phyloP scores from a whole-genome alignment of 805 yeast genomes.

The Kluyveromyces wickerhamii region DNA sequence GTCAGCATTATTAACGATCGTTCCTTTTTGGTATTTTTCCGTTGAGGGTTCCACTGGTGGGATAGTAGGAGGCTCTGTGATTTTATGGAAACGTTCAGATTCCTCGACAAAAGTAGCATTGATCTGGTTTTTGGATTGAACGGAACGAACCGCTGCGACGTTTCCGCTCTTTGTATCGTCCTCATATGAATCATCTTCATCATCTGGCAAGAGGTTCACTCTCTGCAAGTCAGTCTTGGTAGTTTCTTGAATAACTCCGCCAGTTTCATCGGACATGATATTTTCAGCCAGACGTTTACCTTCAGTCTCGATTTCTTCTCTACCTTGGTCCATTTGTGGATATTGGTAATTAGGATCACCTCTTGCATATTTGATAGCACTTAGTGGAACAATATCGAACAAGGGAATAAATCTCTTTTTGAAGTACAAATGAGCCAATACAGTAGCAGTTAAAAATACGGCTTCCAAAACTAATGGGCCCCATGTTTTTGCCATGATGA shows the following conservation, averaged over 20 bases:
- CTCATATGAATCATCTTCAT: slow-evolving; percentile 7
- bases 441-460: slow-evolving; percentile 50
- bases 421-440: slow-evolving; percentile 48
- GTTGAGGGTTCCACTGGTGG: slow-evolving; percentile 9
- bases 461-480: slow-evolving; percentile 66
- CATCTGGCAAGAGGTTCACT: slow-evolving; percentile 23
- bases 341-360: slow-evolving; percentile 38
- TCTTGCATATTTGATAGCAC: slow-evolving; percentile 37
- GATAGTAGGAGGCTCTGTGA: slow-evolving; percentile 18
- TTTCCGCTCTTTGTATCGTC: slow-evolving; percentile 6
- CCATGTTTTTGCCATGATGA: slow-evolving; percentile 74
- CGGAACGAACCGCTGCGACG: slow-evolving; percentile 5
- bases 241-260: slow-evolving; percentile 24
- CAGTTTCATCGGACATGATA: slow-evolving; percentile 19
- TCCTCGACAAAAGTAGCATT: slow-evolving; percentile 26
- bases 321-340: slow-evolving; percentile 61
- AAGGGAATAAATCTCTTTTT: slow-evolving; percentile 54
- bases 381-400: slow-evolving; percentile 61
- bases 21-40: slow-evolving; percentile 3
- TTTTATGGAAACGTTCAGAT: slow-evolving; percentile 21
- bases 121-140: slow-evolving; percentile 7
- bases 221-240: slow-evolving; percentile 23
- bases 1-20: slow-evolving; percentile 16
- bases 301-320: slow-evolving; percentile 43
- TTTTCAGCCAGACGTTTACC: slow-evolving; percentile 33